Evolutionary conservation across 768 basidiomycete genomes (phyloP), one percentile per base, ranked within the genome.

Genomic region (Asterophora parasitica): DNA sequence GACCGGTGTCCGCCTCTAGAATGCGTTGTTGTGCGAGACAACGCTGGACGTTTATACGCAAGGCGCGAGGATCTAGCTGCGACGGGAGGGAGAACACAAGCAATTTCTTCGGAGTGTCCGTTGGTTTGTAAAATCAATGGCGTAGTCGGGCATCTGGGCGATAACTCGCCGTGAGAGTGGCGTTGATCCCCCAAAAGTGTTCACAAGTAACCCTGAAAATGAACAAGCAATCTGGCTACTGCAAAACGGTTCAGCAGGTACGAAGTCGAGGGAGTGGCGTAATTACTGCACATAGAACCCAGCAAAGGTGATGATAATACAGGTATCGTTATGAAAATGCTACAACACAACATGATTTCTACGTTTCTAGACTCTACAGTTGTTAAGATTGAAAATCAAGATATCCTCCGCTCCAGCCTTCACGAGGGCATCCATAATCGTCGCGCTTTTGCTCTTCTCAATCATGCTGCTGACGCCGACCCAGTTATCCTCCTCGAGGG

Each of bases 391-490:
- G 62, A 95, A 88, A 44, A 94, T 81, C 55, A 98, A 67, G 38
- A 98, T 77, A 61, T 99, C 96, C 65, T 91, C 81, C 3, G 96
- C 95, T 12, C 96, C 96, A 32, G 83, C 75, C 44, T 69, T 76
- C 52, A 85, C 82, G 38, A 99, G 69, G 36, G 82, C 71, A 63
- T 99, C 96, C 95, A 99, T 98, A 23, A 86, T 80, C 32, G 75
- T 74, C 4, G 96, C 96, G 12, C 79, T 65, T 36, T 74, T 73
- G 51, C 79, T 86, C 71, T 88, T 91, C 69, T 88, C 85, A 7
- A 97, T 86, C 94, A 98, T 97, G 35, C 76, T 77, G 63, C 84
- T 93, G 30, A 99, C 90, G 1, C 85, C 93, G 2, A 93, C 83
- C 96, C 96, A 99, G 4, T 78, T 79, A 12, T 81, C 75, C 48